Conservation (phyloP, 306 rosid species). For the Quercus glauca region DNA sequence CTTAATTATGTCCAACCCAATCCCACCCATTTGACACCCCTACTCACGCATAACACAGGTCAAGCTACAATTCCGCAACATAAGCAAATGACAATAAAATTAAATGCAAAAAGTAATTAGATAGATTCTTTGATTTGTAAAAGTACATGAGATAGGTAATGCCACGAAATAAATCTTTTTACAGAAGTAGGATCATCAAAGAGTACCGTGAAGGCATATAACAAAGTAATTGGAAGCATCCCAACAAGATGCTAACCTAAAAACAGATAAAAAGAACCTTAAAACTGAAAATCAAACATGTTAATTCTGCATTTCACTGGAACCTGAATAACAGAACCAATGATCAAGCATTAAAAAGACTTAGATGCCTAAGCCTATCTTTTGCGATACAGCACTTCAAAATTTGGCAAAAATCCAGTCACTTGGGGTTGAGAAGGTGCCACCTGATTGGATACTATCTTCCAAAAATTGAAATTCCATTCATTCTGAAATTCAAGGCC, state of each 20-base stretch:
- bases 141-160: not conserved
- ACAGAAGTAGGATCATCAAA: slow-evolving; percentile 21
- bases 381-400: slow-evolving; percentile 20
- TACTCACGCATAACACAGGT: too few relatives aligned
- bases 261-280: not conserved
- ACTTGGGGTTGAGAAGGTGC: slow-evolving; percentile 19
- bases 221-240: slow-evolving; percentile 8
- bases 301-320: slow-evolving; percentile 33
- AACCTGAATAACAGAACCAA: slow-evolving; percentile 27
- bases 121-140: too few relatives aligned
- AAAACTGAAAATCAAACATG: slow-evolving; percentile 9
- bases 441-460: slow-evolving; percentile 24
- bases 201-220: not conserved
- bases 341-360: slow-evolving; percentile 29
- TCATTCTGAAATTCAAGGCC: slow-evolving; percentile 27
- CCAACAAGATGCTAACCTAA: not conserved
- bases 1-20: too few relatives aligned
- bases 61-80: too few relatives aligned
- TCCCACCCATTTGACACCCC: too few relatives aligned
- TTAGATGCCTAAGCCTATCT: slow-evolving; percentile 26
- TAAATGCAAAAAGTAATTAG: not conserved
- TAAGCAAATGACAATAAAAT: not conserved
- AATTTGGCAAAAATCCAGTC: slow-evolving; percentile 7
- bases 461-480: slow-evolving; percentile 15
- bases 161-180: slow-evolving; percentile 5